phyloP scores from a whole-genome alignment of 1,284 basidiomycete species.

The Trichosporon inkin region DNA sequence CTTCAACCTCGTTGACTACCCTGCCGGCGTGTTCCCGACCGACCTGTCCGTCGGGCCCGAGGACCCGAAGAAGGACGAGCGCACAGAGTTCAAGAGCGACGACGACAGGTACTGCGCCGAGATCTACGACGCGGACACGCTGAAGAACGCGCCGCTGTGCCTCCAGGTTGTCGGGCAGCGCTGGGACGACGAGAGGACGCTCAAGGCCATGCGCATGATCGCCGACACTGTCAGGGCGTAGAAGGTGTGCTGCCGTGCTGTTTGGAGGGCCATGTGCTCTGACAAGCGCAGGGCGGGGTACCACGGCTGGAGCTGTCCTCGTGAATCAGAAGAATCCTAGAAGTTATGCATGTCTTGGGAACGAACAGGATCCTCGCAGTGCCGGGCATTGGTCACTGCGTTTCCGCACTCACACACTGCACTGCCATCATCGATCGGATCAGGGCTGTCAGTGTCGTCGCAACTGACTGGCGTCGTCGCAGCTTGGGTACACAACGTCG shows the following conservation, averaged over 20 bases:
- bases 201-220: constrained; percentile 24
- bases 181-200: constrained; percentile 31
- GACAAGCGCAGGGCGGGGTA: too few species aligned
- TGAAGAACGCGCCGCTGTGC: constrained; percentile 26
- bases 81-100: constrained; percentile 53
- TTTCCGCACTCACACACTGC: too few species aligned
- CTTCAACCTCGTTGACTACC: constrained; percentile 67
- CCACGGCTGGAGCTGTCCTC: too few species aligned
- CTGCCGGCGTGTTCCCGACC: constrained; percentile 63
- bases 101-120: constrained; percentile 56
- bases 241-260: not conserved
- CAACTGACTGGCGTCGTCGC: too few species aligned
- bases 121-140: constrained; percentile 20
- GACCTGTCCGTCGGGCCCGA: constrained; percentile 42
- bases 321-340: not conserved
- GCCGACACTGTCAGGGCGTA: constrained; percentile 8
- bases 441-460: too few species aligned
- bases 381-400: too few species aligned
- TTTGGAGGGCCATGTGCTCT: not conserved
- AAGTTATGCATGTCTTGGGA: too few species aligned
- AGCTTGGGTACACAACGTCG: too few species aligned
- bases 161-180: constrained; percentile 26
- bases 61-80: constrained; percentile 10
- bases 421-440: too few species aligned
- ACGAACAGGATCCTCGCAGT: too few species aligned